phyloP scores from a whole-genome alignment of 2,329 filamentous ascomycete species.

The Coniochaeta sp. region DNA sequence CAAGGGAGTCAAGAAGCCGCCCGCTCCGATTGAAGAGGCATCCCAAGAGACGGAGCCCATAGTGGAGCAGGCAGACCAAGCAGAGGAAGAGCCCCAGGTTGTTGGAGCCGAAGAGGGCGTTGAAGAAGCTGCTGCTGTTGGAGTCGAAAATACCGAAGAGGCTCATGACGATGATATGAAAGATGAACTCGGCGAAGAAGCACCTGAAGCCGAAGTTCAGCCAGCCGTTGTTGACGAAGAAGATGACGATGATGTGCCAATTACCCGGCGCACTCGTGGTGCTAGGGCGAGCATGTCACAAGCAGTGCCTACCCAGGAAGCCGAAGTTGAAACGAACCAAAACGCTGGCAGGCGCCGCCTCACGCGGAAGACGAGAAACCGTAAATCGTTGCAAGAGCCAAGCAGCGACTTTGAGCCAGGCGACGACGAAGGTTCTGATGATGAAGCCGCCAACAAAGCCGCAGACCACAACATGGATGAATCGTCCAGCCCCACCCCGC shows the following conservation, averaged over 20 bases:
- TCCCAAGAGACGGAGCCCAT: slow-evolving; percentile 41
- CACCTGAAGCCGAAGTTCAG: slow-evolving; percentile 22
- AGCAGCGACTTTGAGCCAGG: slow-evolving; percentile 57
- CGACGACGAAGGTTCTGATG: slow-evolving; percentile 37
- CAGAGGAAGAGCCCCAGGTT: slow-evolving; percentile 21
- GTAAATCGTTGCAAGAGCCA: slow-evolving; percentile 40
- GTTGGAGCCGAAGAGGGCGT: slow-evolving; percentile 9
- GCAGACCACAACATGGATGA: slow-evolving; percentile 36
- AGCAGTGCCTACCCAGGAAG: slow-evolving; percentile 16
- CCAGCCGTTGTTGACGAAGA: slow-evolving; percentile 26
- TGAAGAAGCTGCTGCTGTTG: slow-evolving; percentile 20
- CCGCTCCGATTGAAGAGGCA: slow-evolving; percentile 42
- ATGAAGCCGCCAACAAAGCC: slow-evolving; percentile 23
- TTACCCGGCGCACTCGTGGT: slow-evolving; percentile 38
- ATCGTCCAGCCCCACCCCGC: slow-evolving; percentile 39
- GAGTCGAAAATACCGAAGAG: slow-evolving; percentile 25
- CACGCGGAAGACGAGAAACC: slow-evolving; percentile 37
- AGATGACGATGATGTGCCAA: slow-evolving; percentile 39
- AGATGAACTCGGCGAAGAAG: slow-evolving; percentile 10
- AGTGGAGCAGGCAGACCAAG: slow-evolving; percentile 17
- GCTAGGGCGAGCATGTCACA: slow-evolving; percentile 19
- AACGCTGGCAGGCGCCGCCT: slow-evolving; percentile 34
- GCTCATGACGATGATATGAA: slow-evolving; percentile 30
- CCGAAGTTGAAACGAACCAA: slow-evolving; percentile 12
- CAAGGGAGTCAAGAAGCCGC: slow-evolving; percentile 43